Evolutionary conservation across 176 grass and related monocot genomes (phyloP).

Genomic region (Raddia guianensis): DNA sequence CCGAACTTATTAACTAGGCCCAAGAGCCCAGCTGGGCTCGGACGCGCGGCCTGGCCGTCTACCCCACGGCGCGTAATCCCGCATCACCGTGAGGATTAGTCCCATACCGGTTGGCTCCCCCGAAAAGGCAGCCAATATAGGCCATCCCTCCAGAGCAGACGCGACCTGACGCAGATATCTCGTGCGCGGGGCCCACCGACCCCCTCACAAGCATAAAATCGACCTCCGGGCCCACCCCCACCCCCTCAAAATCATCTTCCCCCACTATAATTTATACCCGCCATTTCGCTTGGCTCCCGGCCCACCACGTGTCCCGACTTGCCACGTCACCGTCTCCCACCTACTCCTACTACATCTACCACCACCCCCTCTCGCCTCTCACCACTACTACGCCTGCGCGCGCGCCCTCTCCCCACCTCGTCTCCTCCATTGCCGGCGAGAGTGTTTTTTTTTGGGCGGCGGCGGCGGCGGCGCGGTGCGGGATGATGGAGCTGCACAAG

Average conservation of each 20-base stretch:
- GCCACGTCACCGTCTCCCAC: slow-evolving; percentile 40
- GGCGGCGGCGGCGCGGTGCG: neutral
- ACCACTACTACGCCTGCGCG: neutral
- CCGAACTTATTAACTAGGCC: neutral
- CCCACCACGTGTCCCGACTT: slow-evolving; percentile 32
- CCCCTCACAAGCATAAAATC: slow-evolving; percentile 36
- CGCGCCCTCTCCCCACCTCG: neutral
- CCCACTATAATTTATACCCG: neutral
- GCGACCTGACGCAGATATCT: slow-evolving; percentile 32
- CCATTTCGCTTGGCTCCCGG: slow-evolving; percentile 46
- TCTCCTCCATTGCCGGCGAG: neutral
- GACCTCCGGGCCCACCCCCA: neutral
- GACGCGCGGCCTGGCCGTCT: neutral
- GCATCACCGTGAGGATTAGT: slow-evolving; percentile 37
- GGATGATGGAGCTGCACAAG: slow-evolving; percentile 46
- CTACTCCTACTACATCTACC: slow-evolving; percentile 43
- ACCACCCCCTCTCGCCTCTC: neutral
- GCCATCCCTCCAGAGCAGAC: neutral
- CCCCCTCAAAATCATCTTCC: slow-evolving; percentile 27
- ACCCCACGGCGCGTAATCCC: slow-evolving; percentile 16
- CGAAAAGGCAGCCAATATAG: slow-evolving; percentile 20
- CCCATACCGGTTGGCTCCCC: neutral
- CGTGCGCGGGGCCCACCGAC: slow-evolving; percentile 32
- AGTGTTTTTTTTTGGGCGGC: too few species aligned
- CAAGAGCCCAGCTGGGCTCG: too few species aligned